Base-by-base conservation (phyloP, 441 rosid genomes). In the Erysimum cheiri region DNA sequence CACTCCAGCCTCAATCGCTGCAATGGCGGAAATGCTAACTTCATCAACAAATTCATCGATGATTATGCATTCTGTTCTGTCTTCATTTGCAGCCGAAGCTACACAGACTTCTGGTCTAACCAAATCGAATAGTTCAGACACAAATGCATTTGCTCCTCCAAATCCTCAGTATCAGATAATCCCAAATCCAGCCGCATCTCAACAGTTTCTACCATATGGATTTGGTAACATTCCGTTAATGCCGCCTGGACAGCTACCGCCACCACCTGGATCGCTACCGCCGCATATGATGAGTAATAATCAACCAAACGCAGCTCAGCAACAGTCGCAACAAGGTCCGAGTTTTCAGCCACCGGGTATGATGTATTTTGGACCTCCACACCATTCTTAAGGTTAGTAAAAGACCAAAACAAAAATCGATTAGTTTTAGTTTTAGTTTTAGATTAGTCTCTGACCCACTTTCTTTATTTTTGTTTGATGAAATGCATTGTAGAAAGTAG, bases 61-160 rank as follows among this genome's bases (percentile, higher is more conserved):
- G 85, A 93, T 93, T n/a, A 91, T 89, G 98, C 93, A 84, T 44
- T 89, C 94, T 13, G 93, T 93, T 70, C 87, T 93, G 36, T 93
- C 97, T 12, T 77, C 97, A 10, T 85, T 93, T 64, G 98, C 98
- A 14, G 98, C 96, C 1, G 87, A 93, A 76, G 94, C 87, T 71
- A 91, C 97, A 32, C 85, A 86, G 71, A 82, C 67, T 57, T 84
- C 83, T 6, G 83, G 81, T 33, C 67, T 87, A 50, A 54, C 76
- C 0, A 82, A 81, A 69, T 56, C 87, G 3, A 87, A 83, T 1
- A 77, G 66, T 11, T 58, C 87, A 65, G 91, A 85, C 75, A 54
- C 85, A 10, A 79, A 60, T 26, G 60, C 73, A 49, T 78, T 89
- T 57, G 59, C 72, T 65, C 75, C 83, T 52, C 35, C 62, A 5